Evolutionary conservation across 2,329 filamentous ascomycete species (phyloP).

Genomic region (Penicillium sumatraense): DNA sequence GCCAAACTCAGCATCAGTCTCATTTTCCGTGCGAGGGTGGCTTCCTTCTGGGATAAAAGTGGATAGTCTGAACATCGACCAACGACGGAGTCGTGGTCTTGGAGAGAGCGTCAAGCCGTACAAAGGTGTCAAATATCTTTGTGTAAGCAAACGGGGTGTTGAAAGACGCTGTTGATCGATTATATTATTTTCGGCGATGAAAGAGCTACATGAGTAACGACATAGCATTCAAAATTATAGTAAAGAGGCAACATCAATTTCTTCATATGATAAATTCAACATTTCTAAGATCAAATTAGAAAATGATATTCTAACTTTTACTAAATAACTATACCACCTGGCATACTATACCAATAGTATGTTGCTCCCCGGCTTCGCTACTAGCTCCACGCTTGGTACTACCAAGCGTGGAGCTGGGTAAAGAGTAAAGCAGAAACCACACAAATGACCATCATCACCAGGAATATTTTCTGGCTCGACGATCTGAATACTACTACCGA

Average conservation of each 20-base stretch:
- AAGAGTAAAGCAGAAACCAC: too few relatives aligned
- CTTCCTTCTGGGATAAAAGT: conserved; percentile 67
- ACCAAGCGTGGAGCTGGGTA: too few relatives aligned
- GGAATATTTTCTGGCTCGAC: too few relatives aligned
- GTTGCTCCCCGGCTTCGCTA: too few relatives aligned
- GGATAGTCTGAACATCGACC: conserved; percentile 65
- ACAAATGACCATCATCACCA: too few relatives aligned
- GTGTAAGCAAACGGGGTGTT: conserved; percentile 64
- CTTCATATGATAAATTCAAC: not conserved
- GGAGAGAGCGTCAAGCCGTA: conserved; percentile 91
- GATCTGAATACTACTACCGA: too few relatives aligned
- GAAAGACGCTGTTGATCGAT: conserved; percentile 44
- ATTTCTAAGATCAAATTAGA: too few relatives aligned
- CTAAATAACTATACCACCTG: too few relatives aligned
- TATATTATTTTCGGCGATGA: not conserved
- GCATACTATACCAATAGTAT: too few relatives aligned
- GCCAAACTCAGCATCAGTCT: conserved; percentile 77
- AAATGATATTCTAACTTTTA: too few relatives aligned
- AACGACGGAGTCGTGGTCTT: conserved; percentile 81
- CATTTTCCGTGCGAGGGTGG: conserved; percentile 66
- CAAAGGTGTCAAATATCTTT: conserved; percentile 97
- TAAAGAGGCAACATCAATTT: not conserved
- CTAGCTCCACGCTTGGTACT: too few relatives aligned
- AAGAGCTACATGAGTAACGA: conserved; percentile 10
- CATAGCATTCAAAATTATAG: conserved; percentile 5